Evolutionary conservation across 169 alveolate genomes (phyloP).

Genomic region (Plasmodium coatneyi): DNA sequence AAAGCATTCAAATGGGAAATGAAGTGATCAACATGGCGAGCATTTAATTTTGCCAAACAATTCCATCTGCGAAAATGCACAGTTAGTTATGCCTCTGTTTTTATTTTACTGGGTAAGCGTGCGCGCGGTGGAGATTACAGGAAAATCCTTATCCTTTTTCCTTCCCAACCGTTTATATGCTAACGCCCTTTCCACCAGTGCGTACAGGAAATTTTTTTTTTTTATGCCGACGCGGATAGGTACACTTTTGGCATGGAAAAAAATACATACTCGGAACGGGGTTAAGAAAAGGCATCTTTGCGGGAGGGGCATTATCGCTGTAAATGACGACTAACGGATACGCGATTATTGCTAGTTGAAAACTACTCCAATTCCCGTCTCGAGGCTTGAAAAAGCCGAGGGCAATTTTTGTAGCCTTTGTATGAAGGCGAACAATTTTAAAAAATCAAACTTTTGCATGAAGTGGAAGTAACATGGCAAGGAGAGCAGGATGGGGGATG

Average conservation of each 20-base stretch:
- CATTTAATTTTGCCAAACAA: background rate
- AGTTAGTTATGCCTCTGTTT: background rate
- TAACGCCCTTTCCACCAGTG: background rate
- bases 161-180: no score
- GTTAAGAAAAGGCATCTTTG: conserved; percentile 87
- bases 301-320: conserved; percentile 99
- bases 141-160: background rate
- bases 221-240: conserved; percentile 4
- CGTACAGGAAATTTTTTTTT: background rate
- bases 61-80: background rate
- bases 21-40: background rate
- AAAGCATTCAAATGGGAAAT: background rate
- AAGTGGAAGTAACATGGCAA: background rate
- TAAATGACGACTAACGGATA: conserved; percentile 99
- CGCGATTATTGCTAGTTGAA: conserved; percentile 99
- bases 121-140: background rate
- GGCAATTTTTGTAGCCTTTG: conserved; percentile 95
- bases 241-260: conserved; percentile 62
- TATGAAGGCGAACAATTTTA: conserved; percentile 61
- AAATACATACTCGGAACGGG: conserved; percentile 16
- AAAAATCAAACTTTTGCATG: conserved; percentile 22
- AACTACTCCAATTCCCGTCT: conserved; percentile 98
- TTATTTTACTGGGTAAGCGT: background rate
- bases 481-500: no score
- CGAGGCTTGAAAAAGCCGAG: conserved; percentile 92